A percentile compares a stretch with the other conserved stretches of the same genome.
phyloP scores from a whole-genome alignment of 2,329 filamentous ascomycete species.

The Colletotrichum sidae region DNA sequence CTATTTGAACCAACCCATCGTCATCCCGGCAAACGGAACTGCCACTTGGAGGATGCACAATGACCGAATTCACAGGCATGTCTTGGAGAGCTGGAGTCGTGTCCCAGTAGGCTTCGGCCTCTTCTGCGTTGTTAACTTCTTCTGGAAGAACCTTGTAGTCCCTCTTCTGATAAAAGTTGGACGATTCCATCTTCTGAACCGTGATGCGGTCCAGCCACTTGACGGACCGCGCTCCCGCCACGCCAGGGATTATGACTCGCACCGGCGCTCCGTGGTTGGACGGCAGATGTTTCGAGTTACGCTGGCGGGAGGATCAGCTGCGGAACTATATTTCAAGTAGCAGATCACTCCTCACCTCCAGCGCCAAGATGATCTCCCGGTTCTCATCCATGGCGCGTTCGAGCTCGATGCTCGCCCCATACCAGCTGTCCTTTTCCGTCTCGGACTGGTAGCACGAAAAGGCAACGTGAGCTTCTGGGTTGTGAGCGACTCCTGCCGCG shows the following conservation, averaged over 20 bases:
- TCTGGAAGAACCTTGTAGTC: neutral
- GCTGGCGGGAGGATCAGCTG: neutral
- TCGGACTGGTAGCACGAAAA: neutral
- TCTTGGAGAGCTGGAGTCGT: neutral
- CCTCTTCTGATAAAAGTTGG: neutral
- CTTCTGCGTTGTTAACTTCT: neutral
- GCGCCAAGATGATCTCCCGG: neutral
- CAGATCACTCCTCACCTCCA: neutral
- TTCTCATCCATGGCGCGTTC: neutral
- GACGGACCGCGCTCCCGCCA: neutral
- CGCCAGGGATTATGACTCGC: neutral
- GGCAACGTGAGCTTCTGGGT: neutral
- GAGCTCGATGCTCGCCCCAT: neutral
- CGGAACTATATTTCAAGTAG: neutral
- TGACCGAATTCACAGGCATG: neutral
- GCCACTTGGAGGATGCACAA: neutral
- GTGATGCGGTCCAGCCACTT: conserved; percentile 2
- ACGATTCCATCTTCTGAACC: neutral
- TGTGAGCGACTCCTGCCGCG: neutral
- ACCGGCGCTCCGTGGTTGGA: neutral
- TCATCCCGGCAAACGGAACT: neutral
- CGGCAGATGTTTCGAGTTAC: neutral
- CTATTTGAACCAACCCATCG: neutral
- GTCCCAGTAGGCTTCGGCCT: neutral
- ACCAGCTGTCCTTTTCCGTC: neutral